phyloP scores from a whole-genome alignment of 2,329 filamentous ascomycete genomes.

The Fusarium concolor region DNA sequence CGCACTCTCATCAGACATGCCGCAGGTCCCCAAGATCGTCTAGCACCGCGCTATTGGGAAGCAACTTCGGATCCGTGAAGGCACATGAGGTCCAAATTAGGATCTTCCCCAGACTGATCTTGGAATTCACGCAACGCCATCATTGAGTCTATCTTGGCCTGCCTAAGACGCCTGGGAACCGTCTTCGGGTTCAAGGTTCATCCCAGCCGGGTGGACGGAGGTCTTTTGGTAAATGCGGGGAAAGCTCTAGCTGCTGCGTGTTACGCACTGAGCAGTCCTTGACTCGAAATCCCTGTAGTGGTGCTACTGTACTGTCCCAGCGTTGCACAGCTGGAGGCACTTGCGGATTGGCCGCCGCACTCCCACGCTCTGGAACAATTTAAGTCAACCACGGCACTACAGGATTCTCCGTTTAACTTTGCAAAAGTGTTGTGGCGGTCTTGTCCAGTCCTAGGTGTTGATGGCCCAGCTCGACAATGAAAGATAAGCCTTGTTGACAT shows the following conservation, averaged over 20 bases:
- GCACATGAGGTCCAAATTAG: conserved; percentile 28
- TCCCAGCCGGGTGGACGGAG: conserved; percentile 45
- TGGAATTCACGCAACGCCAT: conserved; percentile 22
- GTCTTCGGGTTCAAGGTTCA: conserved; percentile 37
- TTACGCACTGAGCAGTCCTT: conserved; percentile 23
- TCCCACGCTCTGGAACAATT: conserved; percentile 1
- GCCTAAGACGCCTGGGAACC: conserved; percentile 30
- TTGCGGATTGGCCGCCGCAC: conserved; percentile 7
- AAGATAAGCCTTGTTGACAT: conserved; percentile 28
- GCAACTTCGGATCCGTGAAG: conserved; percentile 41
- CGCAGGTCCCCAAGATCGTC: conserved; percentile 32
- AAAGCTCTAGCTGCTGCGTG: conserved; percentile 24
- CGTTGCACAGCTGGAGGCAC: not conserved
- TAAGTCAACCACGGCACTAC: not conserved
- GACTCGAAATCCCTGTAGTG: conserved; percentile 29
- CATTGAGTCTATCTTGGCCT: conserved; percentile 18
- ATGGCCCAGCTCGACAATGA: conserved; percentile 34
- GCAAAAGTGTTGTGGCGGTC: not conserved
- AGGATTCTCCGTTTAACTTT: not conserved
- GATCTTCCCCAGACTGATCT: conserved; percentile 32
- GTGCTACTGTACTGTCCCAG: conserved; percentile 7
- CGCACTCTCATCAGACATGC: conserved; percentile 30
- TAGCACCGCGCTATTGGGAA: conserved; percentile 35
- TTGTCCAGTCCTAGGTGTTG: conserved; percentile 12
- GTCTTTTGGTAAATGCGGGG: conserved; percentile 42